phyloP scores from a whole-genome alignment of 805 yeast species.

The Ogataea trehalophila region DNA sequence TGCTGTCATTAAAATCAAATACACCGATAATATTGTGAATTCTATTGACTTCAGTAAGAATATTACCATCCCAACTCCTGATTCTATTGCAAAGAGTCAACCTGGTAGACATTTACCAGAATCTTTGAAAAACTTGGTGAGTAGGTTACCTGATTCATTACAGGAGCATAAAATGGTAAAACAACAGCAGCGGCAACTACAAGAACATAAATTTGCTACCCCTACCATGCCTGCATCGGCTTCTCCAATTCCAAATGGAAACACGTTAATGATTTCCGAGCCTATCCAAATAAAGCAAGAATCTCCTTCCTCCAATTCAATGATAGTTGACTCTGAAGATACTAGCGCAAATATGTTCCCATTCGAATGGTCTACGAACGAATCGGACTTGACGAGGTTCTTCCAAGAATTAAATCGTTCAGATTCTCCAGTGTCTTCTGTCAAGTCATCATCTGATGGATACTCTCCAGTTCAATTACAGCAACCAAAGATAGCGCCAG shows the following conservation, averaged over 20 bases:
- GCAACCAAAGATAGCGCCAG: background rate
- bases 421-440: constrained; percentile 23
- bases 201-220: background rate
- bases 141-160: constrained; percentile 26
- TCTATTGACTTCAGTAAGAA: constrained; percentile 19
- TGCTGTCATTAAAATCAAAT: constrained; percentile 61
- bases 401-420: constrained; percentile 42
- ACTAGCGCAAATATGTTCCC: constrained; percentile 4
- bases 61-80: constrained; percentile 23
- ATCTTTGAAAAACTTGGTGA: constrained; percentile 36
- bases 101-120: constrained; percentile 35
- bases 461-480: constrained; percentile 12
- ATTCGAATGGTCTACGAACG: constrained; percentile 35
- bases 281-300: background rate
- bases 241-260: background rate
- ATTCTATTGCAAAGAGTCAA: constrained; percentile 26
- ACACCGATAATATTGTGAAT: constrained; percentile 30
- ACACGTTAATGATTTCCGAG: background rate
- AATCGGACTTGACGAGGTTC: constrained; percentile 39
- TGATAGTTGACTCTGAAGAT: background rate
- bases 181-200: background rate
- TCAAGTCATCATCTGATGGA: constrained; percentile 17
- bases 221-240: background rate
- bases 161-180: constrained; percentile 8
- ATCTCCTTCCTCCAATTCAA: background rate